Evolutionary conservation across 345 rosid species (phyloP).

Genomic region (Citrus cavaleriei): DNA sequence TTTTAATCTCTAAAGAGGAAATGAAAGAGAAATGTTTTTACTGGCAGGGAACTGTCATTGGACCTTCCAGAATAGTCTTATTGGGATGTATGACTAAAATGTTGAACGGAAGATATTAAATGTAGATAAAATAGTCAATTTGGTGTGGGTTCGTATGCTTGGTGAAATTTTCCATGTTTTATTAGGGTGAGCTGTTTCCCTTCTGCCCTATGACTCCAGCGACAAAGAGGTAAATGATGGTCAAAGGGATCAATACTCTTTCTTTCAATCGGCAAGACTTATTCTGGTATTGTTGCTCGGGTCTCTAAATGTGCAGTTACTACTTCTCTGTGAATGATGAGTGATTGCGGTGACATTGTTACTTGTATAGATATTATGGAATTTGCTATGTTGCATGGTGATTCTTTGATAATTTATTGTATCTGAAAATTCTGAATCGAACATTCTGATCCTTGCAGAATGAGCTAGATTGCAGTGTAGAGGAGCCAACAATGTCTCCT

Average conservation of each 20-base stretch:
- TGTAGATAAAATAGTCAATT: slow-evolving; percentile 89
- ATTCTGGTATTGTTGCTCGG: slow-evolving; percentile 59
- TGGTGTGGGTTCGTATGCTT: slow-evolving; percentile 92
- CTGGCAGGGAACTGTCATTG: slow-evolving; percentile 49
- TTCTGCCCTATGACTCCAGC: too few relatives aligned
- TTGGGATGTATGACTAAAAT: slow-evolving; percentile 88
- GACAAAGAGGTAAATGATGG: slow-evolving; percentile 76
- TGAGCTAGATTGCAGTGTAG: slow-evolving; percentile 48
- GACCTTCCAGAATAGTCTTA: slow-evolving; percentile 79
- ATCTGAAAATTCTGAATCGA: not conserved
- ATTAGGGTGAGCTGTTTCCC: slow-evolving; percentile 17
- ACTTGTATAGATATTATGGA: not conserved
- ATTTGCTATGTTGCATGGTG: not conserved
- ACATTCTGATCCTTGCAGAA: slow-evolving; percentile 30
- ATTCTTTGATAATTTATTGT: not conserved
- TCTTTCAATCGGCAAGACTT: slow-evolving; percentile 74
- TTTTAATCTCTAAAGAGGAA: slow-evolving; percentile 77
- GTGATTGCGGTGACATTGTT: slow-evolving; percentile 74
- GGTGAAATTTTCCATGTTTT: slow-evolving; percentile 71
- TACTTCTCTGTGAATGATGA: slow-evolving; percentile 73
- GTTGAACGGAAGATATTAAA: slow-evolving; percentile 70
- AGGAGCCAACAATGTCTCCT: slow-evolving; percentile 63
- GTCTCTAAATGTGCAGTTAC: slow-evolving; percentile 50
- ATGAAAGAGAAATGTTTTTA: slow-evolving; percentile 64
- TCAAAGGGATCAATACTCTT: slow-evolving; percentile 79